Percentiles rank a stretch among this genome's conserved stretches.
phyloP scores from a whole-genome alignment of 192 early-diverging fungal genomes.

The Coemansia sp. region DNA sequence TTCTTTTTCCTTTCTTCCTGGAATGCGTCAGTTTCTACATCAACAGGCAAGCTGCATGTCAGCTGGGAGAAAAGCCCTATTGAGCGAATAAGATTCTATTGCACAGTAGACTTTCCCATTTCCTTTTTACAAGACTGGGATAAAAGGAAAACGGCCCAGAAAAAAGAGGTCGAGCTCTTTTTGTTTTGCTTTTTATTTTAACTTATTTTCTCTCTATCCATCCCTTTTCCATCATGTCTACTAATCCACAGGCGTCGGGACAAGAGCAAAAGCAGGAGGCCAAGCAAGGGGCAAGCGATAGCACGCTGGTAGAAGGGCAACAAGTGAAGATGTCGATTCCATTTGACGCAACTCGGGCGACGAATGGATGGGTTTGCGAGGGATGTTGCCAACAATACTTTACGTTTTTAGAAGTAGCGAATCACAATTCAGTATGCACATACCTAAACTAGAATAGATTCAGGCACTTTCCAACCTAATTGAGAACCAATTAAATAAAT shows the following conservation, averaged over 20 bases:
- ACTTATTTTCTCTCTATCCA: neutral
- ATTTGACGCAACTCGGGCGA: neutral
- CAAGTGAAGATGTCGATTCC: neutral
- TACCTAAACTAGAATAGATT: constrained; percentile 6
- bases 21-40: neutral
- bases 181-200: neutral
- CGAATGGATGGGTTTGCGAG: neutral
- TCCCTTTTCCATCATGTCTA: neutral
- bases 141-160: too few species aligned
- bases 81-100: neutral
- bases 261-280: neutral
- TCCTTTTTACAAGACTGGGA: neutral
- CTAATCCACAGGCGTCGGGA: neutral
- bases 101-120: neutral
- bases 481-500: constrained; percentile 62
- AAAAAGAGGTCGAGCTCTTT: too few species aligned
- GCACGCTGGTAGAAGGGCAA: neutral
- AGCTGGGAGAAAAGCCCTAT: neutral
- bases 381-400: neutral
- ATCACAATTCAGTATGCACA: neutral
- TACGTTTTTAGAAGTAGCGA: neutral
- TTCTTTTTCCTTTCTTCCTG: neutral
- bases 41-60: neutral
- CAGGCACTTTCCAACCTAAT: constrained; percentile 40
- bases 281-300: neutral